Conservation (phyloP, 1,139 yeast species). For the Torulaspora pretoriensis region DNA sequence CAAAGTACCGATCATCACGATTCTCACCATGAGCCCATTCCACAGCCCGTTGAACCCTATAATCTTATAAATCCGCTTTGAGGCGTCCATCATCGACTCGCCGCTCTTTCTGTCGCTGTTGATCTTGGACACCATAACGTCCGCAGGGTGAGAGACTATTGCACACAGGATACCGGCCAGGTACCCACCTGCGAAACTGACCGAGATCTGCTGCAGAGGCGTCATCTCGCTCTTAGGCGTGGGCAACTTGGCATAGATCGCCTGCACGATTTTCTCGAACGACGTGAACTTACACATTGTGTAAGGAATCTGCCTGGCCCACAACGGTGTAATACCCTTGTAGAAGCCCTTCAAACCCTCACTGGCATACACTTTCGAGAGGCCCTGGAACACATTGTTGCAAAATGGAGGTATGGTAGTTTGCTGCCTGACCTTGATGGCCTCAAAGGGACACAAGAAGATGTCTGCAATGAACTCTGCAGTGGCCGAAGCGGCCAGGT, state of each 20-base stretch:
- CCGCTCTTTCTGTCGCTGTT: constrained; percentile 66
- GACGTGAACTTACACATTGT: constrained; percentile 95
- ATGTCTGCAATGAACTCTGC: constrained; percentile 92
- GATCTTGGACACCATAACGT: constrained; percentile 91
- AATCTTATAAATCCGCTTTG: constrained; percentile 64
- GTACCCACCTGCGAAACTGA: constrained; percentile 90
- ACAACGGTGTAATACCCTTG: constrained; percentile 83
- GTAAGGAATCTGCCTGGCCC: constrained; percentile 95
- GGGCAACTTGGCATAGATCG: constrained; percentile 56
- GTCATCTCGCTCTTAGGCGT: constrained; percentile 52
- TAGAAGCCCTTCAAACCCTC: constrained; percentile 75
- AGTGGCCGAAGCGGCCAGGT: constrained; percentile 79
- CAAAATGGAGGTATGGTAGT: constrained; percentile 82
- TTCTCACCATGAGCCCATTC: constrained; percentile 93
- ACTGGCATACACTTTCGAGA: constrained; percentile 56
- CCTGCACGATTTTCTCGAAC: constrained; percentile 82
- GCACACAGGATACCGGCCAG: constrained; percentile 97
- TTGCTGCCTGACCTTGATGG: constrained; percentile 88
- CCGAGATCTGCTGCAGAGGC: constrained; percentile 76
- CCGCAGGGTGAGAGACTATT: constrained; percentile 92
- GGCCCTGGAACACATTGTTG: constrained; percentile 61
- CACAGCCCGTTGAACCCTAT: constrained; percentile 89
- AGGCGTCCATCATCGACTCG: constrained; percentile 65
- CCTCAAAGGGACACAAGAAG: constrained; percentile 87
- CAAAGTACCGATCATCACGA: constrained; percentile 92